These are phyloP conservation scores for Daedaleopsis sinensis DNA, from an alignment of 768 basidiomycete genomes.

Conservation along the genomic window DNA sequence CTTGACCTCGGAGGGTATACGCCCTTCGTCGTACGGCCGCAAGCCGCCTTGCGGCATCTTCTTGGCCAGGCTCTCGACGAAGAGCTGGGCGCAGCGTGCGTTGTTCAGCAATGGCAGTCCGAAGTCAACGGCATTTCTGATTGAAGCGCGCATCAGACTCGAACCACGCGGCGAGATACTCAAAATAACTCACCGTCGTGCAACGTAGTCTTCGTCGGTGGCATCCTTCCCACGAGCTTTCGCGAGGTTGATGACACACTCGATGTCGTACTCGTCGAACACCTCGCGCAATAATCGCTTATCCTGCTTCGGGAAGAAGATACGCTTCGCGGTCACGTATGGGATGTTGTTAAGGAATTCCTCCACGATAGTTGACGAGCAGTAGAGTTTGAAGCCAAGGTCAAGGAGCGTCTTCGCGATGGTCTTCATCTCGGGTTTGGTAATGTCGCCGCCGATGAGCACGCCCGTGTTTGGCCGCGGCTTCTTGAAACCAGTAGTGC, in stretches of 20 bases:
- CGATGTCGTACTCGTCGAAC: constrained; percentile 92
- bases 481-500: constrained; percentile 94
- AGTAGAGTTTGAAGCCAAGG: constrained; percentile 95
- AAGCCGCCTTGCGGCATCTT: constrained; percentile 84
- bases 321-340: constrained; percentile 81
- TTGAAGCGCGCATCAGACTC: not conserved
- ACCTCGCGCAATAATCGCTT: constrained; percentile 94
- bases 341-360: constrained; percentile 78
- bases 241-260: constrained; percentile 92
- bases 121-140: constrained; percentile 93
- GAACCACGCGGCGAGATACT: not conserved
- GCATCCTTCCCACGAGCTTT: constrained; percentile 73
- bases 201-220: constrained; percentile 95
- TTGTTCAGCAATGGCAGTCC: constrained; percentile 92
- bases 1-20: constrained; percentile 86
- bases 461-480: constrained; percentile 86
- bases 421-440: constrained; percentile 81
- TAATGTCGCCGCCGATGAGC: constrained; percentile 89
- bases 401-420: constrained; percentile 81
- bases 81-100: constrained; percentile 83
- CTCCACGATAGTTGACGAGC: constrained; percentile 79
- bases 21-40: constrained; percentile 80
- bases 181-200: constrained; percentile 64
- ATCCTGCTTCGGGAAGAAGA: constrained; percentile 96
- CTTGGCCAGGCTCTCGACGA: constrained; percentile 84